Percentiles rank a stretch among this genome's conserved stretches.
These are phyloP conservation scores for Metarhizium guizhouense DNA, from an alignment of 2,329 filamentous ascomycete genomes.

Conservation along the genomic window DNA sequence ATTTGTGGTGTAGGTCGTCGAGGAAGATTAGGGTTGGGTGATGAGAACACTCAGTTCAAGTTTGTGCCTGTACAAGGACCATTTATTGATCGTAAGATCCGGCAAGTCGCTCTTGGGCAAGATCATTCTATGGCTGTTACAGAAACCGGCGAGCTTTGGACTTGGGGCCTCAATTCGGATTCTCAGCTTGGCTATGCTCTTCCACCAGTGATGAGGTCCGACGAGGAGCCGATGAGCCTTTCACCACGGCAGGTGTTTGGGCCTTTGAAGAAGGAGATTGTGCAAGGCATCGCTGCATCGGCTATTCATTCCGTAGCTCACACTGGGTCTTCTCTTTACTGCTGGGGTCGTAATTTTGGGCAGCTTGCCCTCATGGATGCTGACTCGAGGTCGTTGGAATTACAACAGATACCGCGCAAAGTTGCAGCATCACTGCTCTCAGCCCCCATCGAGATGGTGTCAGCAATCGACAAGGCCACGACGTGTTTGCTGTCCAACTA, in stretches of 20 bases:
- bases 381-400: conserved; percentile 80
- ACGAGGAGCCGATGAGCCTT: conserved; percentile 76
- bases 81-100: conserved; percentile 63
- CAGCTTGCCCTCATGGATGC: conserved; percentile 92
- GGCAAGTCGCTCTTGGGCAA: conserved; percentile 75
- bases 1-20: conserved; percentile 87
- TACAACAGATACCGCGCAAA: conserved; percentile 74
- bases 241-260: conserved; percentile 86
- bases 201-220: conserved; percentile 54
- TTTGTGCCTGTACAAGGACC: conserved; percentile 77
- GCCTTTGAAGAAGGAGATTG: conserved; percentile 73
- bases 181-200: conserved; percentile 81
- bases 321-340: conserved; percentile 73
- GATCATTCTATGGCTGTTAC: conserved; percentile 85
- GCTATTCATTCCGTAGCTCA: conserved; percentile 86
- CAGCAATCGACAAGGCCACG: conserved; percentile 85
- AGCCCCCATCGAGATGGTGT: conserved; percentile 65
- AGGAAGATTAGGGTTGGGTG: conserved; percentile 79
- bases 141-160: conserved; percentile 82
- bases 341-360: conserved; percentile 91
- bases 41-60: conserved; percentile 81
- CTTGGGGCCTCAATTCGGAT: conserved; percentile 83
- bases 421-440: conserved; percentile 71
- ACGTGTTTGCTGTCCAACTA: conserved; percentile 76
- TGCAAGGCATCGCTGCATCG: conserved; percentile 80